A percentile compares a stretch with the other conserved stretches of the same genome.
These are phyloP conservation scores for Blastosporella zonata DNA, from an alignment of 1,284 basidiomycete species.

Conservation along the genomic window DNA sequence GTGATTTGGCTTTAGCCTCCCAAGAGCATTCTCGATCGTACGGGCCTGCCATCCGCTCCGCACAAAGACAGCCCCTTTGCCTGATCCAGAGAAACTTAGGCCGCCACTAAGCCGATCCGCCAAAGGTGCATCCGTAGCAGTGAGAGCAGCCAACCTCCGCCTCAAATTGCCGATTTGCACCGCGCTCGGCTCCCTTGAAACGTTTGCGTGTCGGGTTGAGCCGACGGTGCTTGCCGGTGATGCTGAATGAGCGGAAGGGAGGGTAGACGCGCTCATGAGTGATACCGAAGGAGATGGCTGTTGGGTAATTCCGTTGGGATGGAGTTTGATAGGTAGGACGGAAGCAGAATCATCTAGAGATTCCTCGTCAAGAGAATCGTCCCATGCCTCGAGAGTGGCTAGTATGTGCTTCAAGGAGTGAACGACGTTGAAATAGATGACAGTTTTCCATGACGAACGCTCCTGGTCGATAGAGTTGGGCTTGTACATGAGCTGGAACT, in stretches of 20 bases:
- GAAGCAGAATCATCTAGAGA: slow-evolving; percentile 29
- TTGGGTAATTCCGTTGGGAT: slow-evolving; percentile 31
- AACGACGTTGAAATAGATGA: slow-evolving; percentile 80
- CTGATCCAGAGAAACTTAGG: slow-evolving; percentile 64
- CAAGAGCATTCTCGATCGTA: slow-evolving; percentile 49
- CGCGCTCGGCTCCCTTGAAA: slow-evolving; percentile 30
- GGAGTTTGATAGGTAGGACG: slow-evolving; percentile 24
- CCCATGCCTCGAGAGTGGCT: slow-evolving; percentile 63
- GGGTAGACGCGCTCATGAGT: slow-evolving; percentile 25
- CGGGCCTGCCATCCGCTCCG: slow-evolving; percentile 75
- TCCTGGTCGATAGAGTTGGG: slow-evolving; percentile 73
- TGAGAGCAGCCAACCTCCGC: slow-evolving; percentile 54
- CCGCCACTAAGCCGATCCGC: slow-evolving; percentile 72
- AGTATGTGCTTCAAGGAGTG: slow-evolving; percentile 75
- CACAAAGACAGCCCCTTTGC: slow-evolving; percentile 71
- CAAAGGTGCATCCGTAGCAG: slow-evolving; percentile 58
- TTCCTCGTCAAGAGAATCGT: slow-evolving; percentile 56
- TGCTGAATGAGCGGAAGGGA: slow-evolving; percentile 25
- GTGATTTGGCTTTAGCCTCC: slow-evolving; percentile 32
- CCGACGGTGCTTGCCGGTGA: slow-evolving; percentile 22
- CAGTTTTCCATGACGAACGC: slow-evolving; percentile 77
- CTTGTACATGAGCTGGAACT: slow-evolving; percentile 83
- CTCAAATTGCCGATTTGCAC: slow-evolving; percentile 54
- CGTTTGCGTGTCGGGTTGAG: slow-evolving; percentile 22
- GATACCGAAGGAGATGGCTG: slow-evolving; percentile 37